Evolutionary conservation across 257 asterid genomes (phyloP).

Genomic region (Linderniella brevidens): DNA sequence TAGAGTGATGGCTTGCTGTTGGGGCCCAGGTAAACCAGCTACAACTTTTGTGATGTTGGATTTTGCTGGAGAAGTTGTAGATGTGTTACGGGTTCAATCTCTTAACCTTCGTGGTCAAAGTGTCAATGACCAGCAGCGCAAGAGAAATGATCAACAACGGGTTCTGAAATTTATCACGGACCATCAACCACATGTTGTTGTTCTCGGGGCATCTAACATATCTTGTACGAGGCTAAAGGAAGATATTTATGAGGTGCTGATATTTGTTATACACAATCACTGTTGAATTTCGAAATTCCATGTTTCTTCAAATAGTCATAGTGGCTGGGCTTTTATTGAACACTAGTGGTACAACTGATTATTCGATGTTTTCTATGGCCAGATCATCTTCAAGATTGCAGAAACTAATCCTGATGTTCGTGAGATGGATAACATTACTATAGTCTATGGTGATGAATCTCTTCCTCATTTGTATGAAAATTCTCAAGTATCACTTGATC

Average conservation of each 20-base stretch:
- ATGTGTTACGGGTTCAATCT: constrained; percentile 71
- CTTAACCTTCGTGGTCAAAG: constrained; percentile 81
- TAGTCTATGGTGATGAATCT: constrained; percentile 90
- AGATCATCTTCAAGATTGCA: constrained; percentile 95
- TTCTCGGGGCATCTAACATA: constrained; percentile 84
- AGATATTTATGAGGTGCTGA: constrained; percentile 80
- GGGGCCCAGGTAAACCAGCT: constrained; percentile 99
- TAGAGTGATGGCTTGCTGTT: constrained; percentile 98
- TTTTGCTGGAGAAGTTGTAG: constrained; percentile 90
- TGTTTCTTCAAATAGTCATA: too few species aligned
- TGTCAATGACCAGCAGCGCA: constrained; percentile 74
- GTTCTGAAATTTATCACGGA: constrained; percentile 95
- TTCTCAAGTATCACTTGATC: constrained; percentile 80
- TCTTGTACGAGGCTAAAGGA: constrained; percentile 84
- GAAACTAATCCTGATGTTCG: constrained; percentile 93
- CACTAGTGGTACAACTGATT: too few species aligned
- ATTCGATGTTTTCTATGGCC: constrained; percentile 9
- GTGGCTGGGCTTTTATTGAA: too few species aligned
- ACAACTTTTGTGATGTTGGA: constrained; percentile 97
- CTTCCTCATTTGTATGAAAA: constrained; percentile 90
- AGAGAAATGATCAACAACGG: constrained; percentile 92
- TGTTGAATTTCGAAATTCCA: constrained; percentile 1
- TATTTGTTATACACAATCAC: constrained; percentile 2
- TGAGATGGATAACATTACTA: constrained; percentile 84
- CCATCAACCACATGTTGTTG: constrained; percentile 91